Evolutionary conservation across 768 basidiomycete species (phyloP).

Genomic region (Sarcodon aspratus): DNA sequence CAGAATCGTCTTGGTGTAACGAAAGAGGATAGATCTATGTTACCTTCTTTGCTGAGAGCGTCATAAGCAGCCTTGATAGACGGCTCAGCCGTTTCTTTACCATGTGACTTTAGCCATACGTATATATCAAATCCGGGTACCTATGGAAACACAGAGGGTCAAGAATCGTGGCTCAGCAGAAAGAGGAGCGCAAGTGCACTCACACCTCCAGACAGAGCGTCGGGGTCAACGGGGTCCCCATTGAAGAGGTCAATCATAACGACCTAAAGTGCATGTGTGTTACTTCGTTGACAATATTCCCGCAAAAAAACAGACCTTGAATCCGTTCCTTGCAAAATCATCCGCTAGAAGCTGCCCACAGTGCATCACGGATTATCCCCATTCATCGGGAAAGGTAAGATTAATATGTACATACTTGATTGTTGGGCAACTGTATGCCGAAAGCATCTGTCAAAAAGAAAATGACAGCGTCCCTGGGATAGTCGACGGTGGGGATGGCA

Average conservation of each 20-base stretch:
- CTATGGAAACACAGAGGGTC: conserved; percentile 1
- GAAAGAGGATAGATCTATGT: no score
- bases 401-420: conserved; percentile 8
- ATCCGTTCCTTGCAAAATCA: conserved; percentile 10
- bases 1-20: no score
- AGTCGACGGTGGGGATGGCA: conserved; percentile 17
- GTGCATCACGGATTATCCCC: no score
- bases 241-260: conserved; percentile 3
- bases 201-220: not conserved
- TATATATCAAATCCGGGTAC: conserved; percentile 12
- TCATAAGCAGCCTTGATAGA: conserved; percentile 42
- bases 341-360: conserved; percentile 5
- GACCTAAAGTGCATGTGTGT: no score
- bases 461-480: conserved; percentile 14
- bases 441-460: conserved; percentile 20
- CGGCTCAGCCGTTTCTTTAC: conserved; percentile 27
- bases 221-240: conserved; percentile 4
- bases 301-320: no score
- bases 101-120: conserved; percentile 34
- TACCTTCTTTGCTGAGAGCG: conserved; percentile 24
- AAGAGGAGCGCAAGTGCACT: not conserved
- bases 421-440: conserved; percentile 8
- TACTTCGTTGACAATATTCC: no score
- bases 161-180: not conserved
- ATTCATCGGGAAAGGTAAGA: no score